Conservation (phyloP, 768 basidiomycete species). For the Dentipellis sp. region DNA sequence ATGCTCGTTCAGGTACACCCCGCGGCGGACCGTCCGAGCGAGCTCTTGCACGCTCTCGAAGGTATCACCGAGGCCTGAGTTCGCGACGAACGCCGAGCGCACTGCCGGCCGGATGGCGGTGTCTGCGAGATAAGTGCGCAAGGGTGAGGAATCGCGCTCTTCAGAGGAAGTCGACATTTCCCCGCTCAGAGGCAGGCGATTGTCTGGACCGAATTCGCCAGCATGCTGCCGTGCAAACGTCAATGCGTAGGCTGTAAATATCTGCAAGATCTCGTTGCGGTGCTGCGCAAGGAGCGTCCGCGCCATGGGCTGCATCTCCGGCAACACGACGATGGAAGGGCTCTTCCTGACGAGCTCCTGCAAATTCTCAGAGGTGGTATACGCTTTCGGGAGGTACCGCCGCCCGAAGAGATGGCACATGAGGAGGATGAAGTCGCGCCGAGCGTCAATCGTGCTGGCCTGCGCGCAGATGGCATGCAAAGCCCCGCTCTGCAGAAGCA, state of each 20-base stretch:
- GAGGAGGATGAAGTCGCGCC: constrained; percentile 41
- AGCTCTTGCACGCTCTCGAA: constrained; percentile 47
- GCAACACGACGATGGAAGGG: constrained; percentile 49
- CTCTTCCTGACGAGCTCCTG: constrained; percentile 30
- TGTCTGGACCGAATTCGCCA: constrained; percentile 32
- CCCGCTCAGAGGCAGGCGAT: constrained; percentile 39
- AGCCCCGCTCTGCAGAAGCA: constrained; percentile 46
- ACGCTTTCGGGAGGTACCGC: constrained; percentile 39
- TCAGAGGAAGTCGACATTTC: constrained; percentile 6
- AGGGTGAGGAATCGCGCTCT: constrained; percentile 13
- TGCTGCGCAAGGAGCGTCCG: constrained; percentile 35
- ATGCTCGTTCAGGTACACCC: constrained; percentile 47
- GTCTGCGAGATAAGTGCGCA: constrained; percentile 28
- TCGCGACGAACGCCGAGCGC: constrained; percentile 58
- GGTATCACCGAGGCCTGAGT: constrained; percentile 53
- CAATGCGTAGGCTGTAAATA: constrained; percentile 48
- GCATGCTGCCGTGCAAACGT: constrained; percentile 35
- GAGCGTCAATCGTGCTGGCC: constrained; percentile 28
- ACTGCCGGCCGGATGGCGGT: constrained; percentile 30
- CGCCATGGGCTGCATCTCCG: constrained; percentile 34
- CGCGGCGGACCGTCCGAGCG: constrained; percentile 37
- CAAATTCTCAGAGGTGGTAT: constrained; percentile 28
- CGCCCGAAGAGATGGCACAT: constrained; percentile 62
- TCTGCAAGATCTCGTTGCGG: constrained; percentile 36
- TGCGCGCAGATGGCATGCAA: constrained; percentile 48